Evolutionary conservation across 202 grass and related monocot species (phyloP).

Genomic region (Eragrostis tef): DNA sequence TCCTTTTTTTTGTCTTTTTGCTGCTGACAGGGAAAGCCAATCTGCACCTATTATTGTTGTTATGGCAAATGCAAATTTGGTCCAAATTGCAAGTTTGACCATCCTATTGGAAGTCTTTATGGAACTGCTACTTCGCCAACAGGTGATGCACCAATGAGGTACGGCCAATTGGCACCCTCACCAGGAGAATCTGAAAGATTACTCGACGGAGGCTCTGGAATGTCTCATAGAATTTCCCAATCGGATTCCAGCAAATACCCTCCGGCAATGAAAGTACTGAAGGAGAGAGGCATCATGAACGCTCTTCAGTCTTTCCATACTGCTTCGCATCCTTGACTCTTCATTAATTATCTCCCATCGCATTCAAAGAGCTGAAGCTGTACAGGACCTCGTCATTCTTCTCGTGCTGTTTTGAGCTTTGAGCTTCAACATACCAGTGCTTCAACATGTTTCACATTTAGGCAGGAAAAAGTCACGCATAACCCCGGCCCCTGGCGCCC

Average conservation of each 20-base stretch:
- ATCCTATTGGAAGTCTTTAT: conserved; percentile 66
- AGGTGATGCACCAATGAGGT: conserved; percentile 41
- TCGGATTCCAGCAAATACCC: conserved; percentile 55
- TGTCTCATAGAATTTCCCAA: conserved; percentile 30
- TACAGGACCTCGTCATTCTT: conserved; percentile 34
- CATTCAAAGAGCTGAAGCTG: conserved; percentile 46
- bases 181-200: conserved; percentile 48
- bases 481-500: not conserved
- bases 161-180: conserved; percentile 48
- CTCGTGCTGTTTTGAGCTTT: conserved; percentile 17
- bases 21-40: conserved; percentile 64
- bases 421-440: conserved; percentile 12
- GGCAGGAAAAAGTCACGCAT: conserved; percentile 42
- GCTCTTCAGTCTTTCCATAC: conserved; percentile 23
- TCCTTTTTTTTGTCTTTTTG: too few species aligned
- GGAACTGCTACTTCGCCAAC: conserved; percentile 49
- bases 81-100: conserved; percentile 88
- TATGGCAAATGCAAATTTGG: conserved; percentile 89
- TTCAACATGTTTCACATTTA: conserved; percentile 41
- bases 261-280: conserved; percentile 57
- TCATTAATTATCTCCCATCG: conserved; percentile 40
- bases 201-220: conserved; percentile 41
- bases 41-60: conserved; percentile 72
- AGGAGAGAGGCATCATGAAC: conserved; percentile 55
- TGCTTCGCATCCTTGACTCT: conserved; percentile 27